A percentile compares a stretch with the other conserved stretches of the same genome.
phyloP scores from a whole-genome alignment of 106 monocot species.

The Chionographis japonica region DNA sequence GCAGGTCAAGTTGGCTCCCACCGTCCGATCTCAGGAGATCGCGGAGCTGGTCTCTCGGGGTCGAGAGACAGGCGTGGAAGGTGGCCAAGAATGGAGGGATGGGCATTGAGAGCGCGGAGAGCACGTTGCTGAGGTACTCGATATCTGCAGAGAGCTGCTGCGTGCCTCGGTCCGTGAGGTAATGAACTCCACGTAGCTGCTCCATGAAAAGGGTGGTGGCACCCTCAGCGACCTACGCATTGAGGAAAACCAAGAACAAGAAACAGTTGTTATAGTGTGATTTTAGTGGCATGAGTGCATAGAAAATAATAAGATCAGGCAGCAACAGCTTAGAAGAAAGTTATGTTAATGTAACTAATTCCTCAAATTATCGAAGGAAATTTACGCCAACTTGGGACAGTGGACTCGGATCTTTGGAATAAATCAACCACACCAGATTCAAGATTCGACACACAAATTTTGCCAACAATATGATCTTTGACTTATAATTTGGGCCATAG shows the following conservation, averaged over 20 bases:
- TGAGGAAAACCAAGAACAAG: not conserved
- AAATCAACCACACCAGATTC: no score
- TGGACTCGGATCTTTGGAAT: no score
- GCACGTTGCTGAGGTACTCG: constrained; percentile 87
- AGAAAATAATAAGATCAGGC: no score
- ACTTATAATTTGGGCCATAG: no score
- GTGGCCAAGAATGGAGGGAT: constrained; percentile 81
- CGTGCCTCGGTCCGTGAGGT: constrained; percentile 79
- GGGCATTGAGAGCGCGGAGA: constrained; percentile 91
- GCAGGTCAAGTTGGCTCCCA: constrained; percentile 61
- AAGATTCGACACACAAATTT: no score
- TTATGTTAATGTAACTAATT: no score
- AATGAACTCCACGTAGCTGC: constrained; percentile 88
- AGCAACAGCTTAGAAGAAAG: no score
- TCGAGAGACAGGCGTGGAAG: constrained; percentile 64
- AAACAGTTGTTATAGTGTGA: not conserved
- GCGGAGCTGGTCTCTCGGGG: constrained; percentile 60
- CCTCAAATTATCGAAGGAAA: no score
- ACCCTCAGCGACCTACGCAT: constrained; percentile 81
- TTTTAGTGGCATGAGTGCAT: no score
- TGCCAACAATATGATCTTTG: no score
- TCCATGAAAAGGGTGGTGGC: constrained; percentile 93
- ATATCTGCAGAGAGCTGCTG: constrained; percentile 89
- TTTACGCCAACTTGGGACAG: no score
- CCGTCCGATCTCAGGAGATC: constrained; percentile 59